Evolutionary conservation across 805 yeast genomes (phyloP).

Genomic region (Yueomyces sinensis): DNA sequence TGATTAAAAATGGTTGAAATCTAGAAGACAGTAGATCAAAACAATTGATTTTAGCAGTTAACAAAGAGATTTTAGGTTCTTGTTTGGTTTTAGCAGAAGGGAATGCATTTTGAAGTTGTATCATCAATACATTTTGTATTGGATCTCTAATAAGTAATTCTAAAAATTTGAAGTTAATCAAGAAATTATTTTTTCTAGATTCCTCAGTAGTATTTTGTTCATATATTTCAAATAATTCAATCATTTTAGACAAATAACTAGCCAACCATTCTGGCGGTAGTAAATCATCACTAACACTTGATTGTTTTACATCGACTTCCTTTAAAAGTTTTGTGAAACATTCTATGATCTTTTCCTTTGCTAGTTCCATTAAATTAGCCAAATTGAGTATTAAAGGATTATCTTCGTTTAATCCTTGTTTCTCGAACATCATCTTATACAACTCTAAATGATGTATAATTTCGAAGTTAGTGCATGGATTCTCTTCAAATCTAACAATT

Average conservation of each 20-base stretch:
- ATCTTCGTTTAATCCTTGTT: slow-evolving; percentile 24
- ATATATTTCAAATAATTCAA: slow-evolving; percentile 46
- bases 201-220: slow-evolving; percentile 21
- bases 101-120: slow-evolving; percentile 19
- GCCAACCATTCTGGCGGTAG: slow-evolving; percentile 78
- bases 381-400: slow-evolving; percentile 13
- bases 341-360: slow-evolving; percentile 13
- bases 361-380: slow-evolving; percentile 5
- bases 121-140: slow-evolving; percentile 14
- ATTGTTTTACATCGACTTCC: slow-evolving; percentile 12
- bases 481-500: slow-evolving; percentile 49
- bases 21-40: slow-evolving; percentile 47
- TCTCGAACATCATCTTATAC: slow-evolving; percentile 52
- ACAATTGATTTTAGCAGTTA: slow-evolving; percentile 42
- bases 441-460: slow-evolving; percentile 52
- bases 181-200: slow-evolving; percentile 1
- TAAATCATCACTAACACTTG: slow-evolving; percentile 32
- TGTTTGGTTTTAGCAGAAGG: slow-evolving; percentile 19
- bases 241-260: slow-evolving; percentile 35
- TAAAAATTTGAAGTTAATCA: slow-evolving; percentile 31
- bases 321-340: slow-evolving; percentile 12
- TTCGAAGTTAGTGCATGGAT: slow-evolving; percentile 40
- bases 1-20: slow-evolving; percentile 25
- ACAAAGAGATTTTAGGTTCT: slow-evolving; percentile 12
- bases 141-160: slow-evolving; percentile 32